Base-by-base conservation (phyloP, 2,329 filamentous ascomycete species). In the Alternaria sp. region DNA sequence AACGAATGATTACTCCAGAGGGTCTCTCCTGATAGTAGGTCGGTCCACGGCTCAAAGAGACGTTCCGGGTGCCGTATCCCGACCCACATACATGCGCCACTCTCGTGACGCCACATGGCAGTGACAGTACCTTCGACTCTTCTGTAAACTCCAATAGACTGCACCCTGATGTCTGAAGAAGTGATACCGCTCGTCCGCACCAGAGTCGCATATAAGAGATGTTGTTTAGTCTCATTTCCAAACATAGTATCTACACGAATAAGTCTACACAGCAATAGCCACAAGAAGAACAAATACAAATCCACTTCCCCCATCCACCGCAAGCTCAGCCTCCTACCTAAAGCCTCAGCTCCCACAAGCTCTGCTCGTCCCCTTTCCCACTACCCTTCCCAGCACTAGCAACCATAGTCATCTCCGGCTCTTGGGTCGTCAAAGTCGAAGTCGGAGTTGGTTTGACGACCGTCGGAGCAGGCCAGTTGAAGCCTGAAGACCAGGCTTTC, bases 161-260 rank as follows among this genome's bases (percentile, higher is more conserved):
- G 33, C 0, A 37, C 3, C 33, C 0, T 37, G 15, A 8, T 37
- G 0, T 33, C 0, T 37, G 18, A 14, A 53, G 0, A 4, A 5
- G 21, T 8, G 28, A 10, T 21, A 2, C 43, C 6, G 20, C 1
- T 21, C 11, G 3, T 20, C 7, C 18, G 1, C 3, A 44, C 3
- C n/a, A 44, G 14, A 44, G 15, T n/a, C 12, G 28, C n/a, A 6
- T 37, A 4, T 53, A 53, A 25, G 2, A 37, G 2, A 37, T 53
- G 2, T 37, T 41, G 15, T 2, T 7, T 53, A 2, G 6, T 23
- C 2, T 15, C 6, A 7, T 53, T 53, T 25, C 14, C 18, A 18
- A n/a, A 11, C 23, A 9, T 53, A 53, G 5, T 5, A 23, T 53
- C 14, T 53, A 41, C 28, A 41, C 11, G 30, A 5, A 23, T 53